These are phyloP conservation scores for Escovopsis weberi DNA, from an alignment of 2,329 filamentous ascomycete species.

Conservation along the genomic window DNA sequence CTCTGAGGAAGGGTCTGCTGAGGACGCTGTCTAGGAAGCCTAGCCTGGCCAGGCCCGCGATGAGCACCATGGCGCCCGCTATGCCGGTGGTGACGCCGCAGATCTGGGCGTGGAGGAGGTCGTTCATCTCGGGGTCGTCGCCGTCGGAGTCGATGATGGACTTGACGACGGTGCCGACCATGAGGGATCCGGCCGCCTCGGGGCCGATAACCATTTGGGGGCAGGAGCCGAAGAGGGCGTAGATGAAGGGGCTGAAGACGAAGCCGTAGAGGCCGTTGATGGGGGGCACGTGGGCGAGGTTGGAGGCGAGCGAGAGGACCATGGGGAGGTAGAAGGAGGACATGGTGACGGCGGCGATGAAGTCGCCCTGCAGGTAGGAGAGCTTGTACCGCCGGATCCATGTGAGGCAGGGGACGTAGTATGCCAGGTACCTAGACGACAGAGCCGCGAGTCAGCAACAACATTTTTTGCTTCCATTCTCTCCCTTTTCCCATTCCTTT, in stretches of 20 bases:
- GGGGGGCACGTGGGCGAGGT: slow-evolving; percentile 81
- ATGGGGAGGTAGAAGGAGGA: slow-evolving; percentile 98
- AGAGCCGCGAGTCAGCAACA: background rate
- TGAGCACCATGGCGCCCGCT: slow-evolving; percentile 75
- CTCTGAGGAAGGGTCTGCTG: slow-evolving; percentile 79
- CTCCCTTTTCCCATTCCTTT: too few species aligned
- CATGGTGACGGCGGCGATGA: slow-evolving; percentile 83
- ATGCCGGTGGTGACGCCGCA: slow-evolving; percentile 81
- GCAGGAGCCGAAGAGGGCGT: slow-evolving; percentile 80
- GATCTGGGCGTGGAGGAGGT: slow-evolving; percentile 58
- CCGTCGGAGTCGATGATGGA: slow-evolving; percentile 56
- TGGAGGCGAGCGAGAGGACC: slow-evolving; percentile 83
- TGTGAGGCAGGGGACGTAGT: slow-evolving; percentile 82
- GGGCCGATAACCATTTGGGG: slow-evolving; percentile 90
- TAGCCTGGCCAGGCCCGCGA: slow-evolving; percentile 69
- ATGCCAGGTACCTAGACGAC: slow-evolving; percentile 59
- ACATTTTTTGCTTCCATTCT: background rate
- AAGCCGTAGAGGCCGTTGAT: slow-evolving; percentile 93
- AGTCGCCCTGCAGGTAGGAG: slow-evolving; percentile 70
- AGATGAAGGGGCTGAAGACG: slow-evolving; percentile 81
- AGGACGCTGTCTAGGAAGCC: slow-evolving; percentile 92
- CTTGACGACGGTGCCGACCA: slow-evolving; percentile 78
- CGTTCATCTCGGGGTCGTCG: slow-evolving; percentile 47
- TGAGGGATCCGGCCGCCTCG: slow-evolving; percentile 81
- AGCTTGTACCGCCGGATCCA: slow-evolving; percentile 83